phyloP scores from a whole-genome alignment of 441 rosid species.

The Adansonia rubrostipa region DNA sequence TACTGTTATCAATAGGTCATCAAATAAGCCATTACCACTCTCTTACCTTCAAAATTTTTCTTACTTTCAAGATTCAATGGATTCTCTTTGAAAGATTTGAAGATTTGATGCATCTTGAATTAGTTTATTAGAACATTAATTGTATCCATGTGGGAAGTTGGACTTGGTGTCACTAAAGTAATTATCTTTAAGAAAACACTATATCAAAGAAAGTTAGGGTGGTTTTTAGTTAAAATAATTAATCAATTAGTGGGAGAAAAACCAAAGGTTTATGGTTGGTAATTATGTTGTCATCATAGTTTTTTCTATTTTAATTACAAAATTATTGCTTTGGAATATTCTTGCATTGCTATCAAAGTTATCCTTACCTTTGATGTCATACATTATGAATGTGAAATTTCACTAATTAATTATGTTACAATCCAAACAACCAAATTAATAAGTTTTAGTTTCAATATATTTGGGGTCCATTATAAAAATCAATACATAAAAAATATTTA shows the following conservation, averaged over 20 bases:
- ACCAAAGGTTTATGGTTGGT: background rate
- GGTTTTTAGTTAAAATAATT: constrained; percentile 6
- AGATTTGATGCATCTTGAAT: background rate
- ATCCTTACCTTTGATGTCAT: background rate
- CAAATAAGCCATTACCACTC: background rate
- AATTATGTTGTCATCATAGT: constrained; percentile 19
- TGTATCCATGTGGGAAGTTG: background rate
- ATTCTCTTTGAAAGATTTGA: background rate
- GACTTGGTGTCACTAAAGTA: background rate
- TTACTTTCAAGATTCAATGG: background rate
- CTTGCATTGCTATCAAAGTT: constrained; percentile 19
- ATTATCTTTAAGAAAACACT: background rate
- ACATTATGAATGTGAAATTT: background rate
- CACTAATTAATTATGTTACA: background rate
- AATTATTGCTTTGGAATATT: constrained; percentile 22
- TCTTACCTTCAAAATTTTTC: background rate
- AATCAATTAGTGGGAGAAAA: constrained; percentile 28
- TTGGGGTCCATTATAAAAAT: too few species aligned
- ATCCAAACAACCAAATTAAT: too few species aligned
- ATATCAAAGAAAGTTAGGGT: constrained; percentile 19
- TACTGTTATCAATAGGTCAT: background rate
- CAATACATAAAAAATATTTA: too few species aligned
- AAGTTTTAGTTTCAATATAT: too few species aligned
- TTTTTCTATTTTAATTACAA: background rate
- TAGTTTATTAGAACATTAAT: background rate